Conservation (phyloP, 176 grass and related monocot genomes). For the bread wheat (Triticum aestivum) region IWGSC_CS_RefSeq_v2.1 NC_057810.1:589532563-589533062, state of each 20-base stretch:
- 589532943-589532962: no score
- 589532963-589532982: no score
- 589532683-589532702: neutral
- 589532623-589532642: neutral
- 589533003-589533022: no score
- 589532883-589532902: no score
- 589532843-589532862: neutral
- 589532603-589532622: neutral
- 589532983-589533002: no score
- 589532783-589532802: neutral
- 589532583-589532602: constrained; percentile 6
- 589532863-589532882: neutral
- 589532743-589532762: neutral
- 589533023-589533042: no score
- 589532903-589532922: no score
- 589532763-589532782: neutral
- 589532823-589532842: neutral
- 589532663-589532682: neutral
- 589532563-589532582: neutral
- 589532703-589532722: neutral
- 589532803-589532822: neutral
- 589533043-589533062: no score
- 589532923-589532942: no score
- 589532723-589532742: neutral
- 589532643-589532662: neutral